Evolutionary conservation across 2,329 filamentous ascomycete genomes (phyloP).

Genomic region (Remersonia thermophila): DNA sequence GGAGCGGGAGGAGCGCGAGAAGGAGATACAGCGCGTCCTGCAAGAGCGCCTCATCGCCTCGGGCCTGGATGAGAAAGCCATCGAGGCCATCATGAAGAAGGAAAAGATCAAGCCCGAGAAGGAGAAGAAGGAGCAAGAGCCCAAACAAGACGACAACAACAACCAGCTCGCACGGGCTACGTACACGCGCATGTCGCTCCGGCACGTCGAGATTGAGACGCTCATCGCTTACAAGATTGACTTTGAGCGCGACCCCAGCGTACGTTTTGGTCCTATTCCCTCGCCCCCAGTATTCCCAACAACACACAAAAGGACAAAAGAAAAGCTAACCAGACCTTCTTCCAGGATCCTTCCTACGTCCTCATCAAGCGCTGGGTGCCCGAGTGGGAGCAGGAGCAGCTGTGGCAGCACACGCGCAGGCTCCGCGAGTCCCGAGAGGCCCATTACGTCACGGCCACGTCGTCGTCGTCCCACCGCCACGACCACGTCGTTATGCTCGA

Average conservation of each 20-base stretch:
- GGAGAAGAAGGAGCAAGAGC: slow-evolving; percentile 23
- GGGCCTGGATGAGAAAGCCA: slow-evolving; percentile 46
- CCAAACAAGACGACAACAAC: slow-evolving; percentile 15
- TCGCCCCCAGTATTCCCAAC: neutral
- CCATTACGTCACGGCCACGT: too few relatives aligned
- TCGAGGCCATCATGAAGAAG: slow-evolving; percentile 46
- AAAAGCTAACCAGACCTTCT: neutral
- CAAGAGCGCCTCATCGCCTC: slow-evolving; percentile 46
- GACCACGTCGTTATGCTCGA: slow-evolving; percentile 5
- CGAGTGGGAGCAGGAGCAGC: slow-evolving; percentile 56
- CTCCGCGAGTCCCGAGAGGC: slow-evolving; percentile 35
- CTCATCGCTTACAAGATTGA: slow-evolving; percentile 43
- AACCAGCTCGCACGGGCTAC: slow-evolving; percentile 27
- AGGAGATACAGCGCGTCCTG: slow-evolving; percentile 37
- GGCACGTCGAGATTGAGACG: slow-evolving; percentile 51
- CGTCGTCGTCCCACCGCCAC: too few relatives aligned
- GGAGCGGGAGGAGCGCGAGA: slow-evolving; percentile 15
- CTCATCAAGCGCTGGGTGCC: slow-evolving; percentile 63
- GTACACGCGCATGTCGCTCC: slow-evolving; percentile 51
- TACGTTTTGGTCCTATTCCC: too few relatives aligned
- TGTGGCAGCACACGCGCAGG: slow-evolving; percentile 58
- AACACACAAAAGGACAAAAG: neutral
- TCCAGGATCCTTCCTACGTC: slow-evolving; percentile 54
- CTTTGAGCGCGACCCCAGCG: slow-evolving; percentile 40
- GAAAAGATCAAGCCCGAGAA: slow-evolving; percentile 31